Base-by-base conservation (phyloP, 164 flowering plant genomes). In the Malania oleifera region DNA sequence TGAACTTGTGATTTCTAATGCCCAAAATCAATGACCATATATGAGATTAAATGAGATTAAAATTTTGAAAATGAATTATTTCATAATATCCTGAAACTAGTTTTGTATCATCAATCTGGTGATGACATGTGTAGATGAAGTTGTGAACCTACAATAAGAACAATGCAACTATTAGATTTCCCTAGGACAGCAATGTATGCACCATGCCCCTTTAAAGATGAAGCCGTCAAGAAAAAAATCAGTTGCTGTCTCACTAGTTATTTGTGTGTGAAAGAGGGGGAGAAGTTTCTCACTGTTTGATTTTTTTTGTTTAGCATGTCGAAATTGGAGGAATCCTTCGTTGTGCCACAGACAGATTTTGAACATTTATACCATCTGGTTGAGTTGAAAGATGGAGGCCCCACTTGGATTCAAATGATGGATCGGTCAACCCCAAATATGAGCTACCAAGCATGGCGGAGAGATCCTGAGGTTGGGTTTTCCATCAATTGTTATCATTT, bases 351-450 rank as follows among this genome's bases (percentile, higher is more conserved):
- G 2, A 69, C 66, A 13, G 89, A 83, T 73, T 72, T 83, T 14
- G 49, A 69, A 65, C 73, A 79, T 60, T 46, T 83, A 7, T 75
- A 66, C 55, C 67, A 61, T 53, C 81, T 81, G 15, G 82, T 79
- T 27, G 81, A 79, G 72, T 73, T 62, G 43, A 81, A 66, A 66
- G 89, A 83, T 59, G 89, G 84, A 43, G 89, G 89, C 14, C 84
- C 82, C 7, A 61, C 78, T 66, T 81, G 86, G 89, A 79, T 77
- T 60, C 77, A 75, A 49, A 75, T 83, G 82, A 83, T 83, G 86
- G 84, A 83, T 56, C 74, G 78, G 15, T 73, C 82, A 4, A 69
- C 82, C 0, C 62, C 76, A 0, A 74, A 63, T 20, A 79, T 81
- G 80, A 41, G 56, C 39, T 83, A 75, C 61, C 78, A 75, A 71